Evolutionary conservation across 768 basidiomycete genomes (phyloP), one percentile per base, ranked within the genome.

Genomic region (Termitomyces heimii): DNA sequence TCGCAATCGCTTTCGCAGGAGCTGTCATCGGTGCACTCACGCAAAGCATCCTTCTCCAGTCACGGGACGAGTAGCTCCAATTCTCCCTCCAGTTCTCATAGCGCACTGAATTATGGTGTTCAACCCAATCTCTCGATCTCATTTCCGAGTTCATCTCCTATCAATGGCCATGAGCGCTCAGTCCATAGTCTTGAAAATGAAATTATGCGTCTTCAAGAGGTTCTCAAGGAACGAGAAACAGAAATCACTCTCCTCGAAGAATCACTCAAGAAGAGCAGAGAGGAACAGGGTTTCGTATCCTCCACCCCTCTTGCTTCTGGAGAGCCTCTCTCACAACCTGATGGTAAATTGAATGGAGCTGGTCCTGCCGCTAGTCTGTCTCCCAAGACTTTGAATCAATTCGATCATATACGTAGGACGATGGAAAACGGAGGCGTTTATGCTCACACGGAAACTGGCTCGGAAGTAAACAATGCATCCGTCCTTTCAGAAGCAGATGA

Each of bases 1-100:
- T 94, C 94, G 71, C 84, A 87, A 78, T 96, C 94, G 80, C 86
- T 96, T 65, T 95, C 94, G 78, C 94, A 98, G 94, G 94, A 92
- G 82, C 82, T 93, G 63, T 93, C 86, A 64, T 93, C 87, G 78
- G 89, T 75, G 75, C 88, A 86, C 68, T 90, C 85, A 77, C 89
- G 89, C 82, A 88, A 88, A 76, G 77, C 80, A 66, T 92, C 91
- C 56, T 82, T 82, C 63, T 92, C 89, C 63, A 88, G 87, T 68
- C 81, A 86, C 71, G 82, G 80, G 65, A 86, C 85, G 60, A 82
- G 80, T 84, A 84, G 82, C 62, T 75, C 75, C 22, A 78, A 80
- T 64, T 81, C 80, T 16, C 73, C 82, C n/a, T 85, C 85, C 16
- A 79, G 79, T 57, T 87, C 88, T 10, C 80, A 83, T 58, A 72